phyloP scores from a whole-genome alignment of 495 filamentous ascomycete species.

The Recurvomyces mirabilis region DNA sequence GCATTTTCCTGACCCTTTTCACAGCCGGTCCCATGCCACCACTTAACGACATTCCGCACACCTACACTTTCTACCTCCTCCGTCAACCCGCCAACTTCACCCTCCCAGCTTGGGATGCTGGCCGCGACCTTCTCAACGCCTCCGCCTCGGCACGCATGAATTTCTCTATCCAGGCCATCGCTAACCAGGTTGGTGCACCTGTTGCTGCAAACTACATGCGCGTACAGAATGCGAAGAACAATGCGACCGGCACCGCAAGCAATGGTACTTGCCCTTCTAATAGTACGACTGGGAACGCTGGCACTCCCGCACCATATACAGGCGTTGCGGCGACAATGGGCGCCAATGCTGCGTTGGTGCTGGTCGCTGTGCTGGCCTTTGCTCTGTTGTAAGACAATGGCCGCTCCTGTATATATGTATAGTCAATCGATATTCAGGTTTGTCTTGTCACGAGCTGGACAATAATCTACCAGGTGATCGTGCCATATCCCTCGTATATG shows the following conservation, averaged over 20 bases:
- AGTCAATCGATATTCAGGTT: no score
- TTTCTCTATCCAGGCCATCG: neutral
- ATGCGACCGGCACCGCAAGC: neutral
- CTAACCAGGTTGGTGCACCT: neutral
- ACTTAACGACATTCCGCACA: slow-evolving; percentile 7
- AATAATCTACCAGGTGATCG: no score
- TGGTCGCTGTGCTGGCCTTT: neutral
- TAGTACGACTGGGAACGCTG: neutral
- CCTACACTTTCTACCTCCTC: slow-evolving; percentile 8
- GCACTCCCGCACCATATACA: neutral
- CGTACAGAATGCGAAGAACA: neutral
- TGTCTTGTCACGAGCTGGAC: no score
- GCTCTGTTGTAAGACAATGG: neutral
- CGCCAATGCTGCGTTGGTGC: neutral
- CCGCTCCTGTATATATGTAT: no score
- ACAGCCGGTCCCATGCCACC: neutral
- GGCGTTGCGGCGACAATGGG: neutral
- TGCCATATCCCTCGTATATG: no score
- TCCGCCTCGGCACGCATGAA: slow-evolving; percentile 2
- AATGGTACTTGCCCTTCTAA: slow-evolving; percentile 3
- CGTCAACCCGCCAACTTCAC: slow-evolving; percentile 5
- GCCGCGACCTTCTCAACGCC: neutral
- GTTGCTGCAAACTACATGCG: slow-evolving; percentile 7
- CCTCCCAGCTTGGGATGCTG: slow-evolving; percentile 4
- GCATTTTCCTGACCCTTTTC: neutral